Percentiles rank a stretch among this genome's conserved stretches.
phyloP scores from a whole-genome alignment of 352 stramenopile species.

The Peronospora farinosa region DNA sequence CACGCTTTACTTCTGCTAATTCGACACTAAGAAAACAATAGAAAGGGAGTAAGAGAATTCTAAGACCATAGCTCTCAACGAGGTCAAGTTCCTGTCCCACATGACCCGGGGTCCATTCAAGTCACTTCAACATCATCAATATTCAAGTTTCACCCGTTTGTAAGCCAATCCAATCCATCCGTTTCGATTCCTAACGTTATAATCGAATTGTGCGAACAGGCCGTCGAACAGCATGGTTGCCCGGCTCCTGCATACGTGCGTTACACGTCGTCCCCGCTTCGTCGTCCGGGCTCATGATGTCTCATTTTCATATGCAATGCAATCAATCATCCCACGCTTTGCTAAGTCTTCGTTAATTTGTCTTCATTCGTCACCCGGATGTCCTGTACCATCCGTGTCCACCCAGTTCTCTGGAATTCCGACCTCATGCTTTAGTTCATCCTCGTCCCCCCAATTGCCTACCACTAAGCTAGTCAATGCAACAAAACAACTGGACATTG shows the following conservation, averaged over 20 bases:
- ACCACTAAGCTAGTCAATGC: constrained; percentile 2
- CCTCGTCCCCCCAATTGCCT: constrained; percentile 4
- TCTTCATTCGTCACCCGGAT: constrained; percentile 1
- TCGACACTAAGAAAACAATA: neutral
- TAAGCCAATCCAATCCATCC: neutral
- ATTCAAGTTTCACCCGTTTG: neutral
- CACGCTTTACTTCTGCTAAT: too few species aligned
- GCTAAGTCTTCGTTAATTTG: neutral
- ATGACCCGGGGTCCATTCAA: neutral
- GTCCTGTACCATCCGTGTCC: constrained; percentile 7
- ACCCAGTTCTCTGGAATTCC: constrained; percentile 11
- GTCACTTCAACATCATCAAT: neutral
- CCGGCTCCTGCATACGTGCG: constrained; percentile 13
- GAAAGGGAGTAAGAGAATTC: constrained; percentile 17
- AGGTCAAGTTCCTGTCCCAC: constrained; percentile 12
- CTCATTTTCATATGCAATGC: neutral
- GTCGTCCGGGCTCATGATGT: neutral
- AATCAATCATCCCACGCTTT: constrained; percentile 1
- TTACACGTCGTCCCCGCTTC: constrained; percentile 6
- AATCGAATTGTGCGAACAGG: constrained; percentile 8
- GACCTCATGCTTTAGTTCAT: constrained; percentile 13
- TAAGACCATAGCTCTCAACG: constrained; percentile 26
- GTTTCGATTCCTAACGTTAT: neutral
- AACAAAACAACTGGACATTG: neutral
- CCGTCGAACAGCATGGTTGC: constrained; percentile 8